Evolutionary conservation across 805 yeast species (phyloP).

Genomic region (Lipomyces oligophaga): DNA sequence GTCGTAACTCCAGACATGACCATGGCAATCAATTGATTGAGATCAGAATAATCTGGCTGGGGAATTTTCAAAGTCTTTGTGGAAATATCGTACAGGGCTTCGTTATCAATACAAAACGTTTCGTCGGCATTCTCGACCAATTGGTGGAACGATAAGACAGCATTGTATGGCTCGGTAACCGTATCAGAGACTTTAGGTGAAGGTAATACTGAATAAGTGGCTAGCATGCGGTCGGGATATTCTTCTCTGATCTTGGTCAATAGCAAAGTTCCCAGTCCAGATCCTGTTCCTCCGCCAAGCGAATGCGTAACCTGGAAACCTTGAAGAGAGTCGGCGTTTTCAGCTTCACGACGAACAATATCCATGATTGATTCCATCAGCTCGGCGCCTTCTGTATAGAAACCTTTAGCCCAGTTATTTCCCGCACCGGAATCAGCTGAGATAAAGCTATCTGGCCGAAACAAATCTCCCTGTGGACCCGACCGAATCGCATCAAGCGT

Average conservation of each 20-base stretch:
- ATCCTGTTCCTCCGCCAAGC: constrained; percentile 91
- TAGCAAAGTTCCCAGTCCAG: constrained; percentile 91
- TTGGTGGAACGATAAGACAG: constrained; percentile 86
- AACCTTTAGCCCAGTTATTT: constrained; percentile 96
- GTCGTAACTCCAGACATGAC: constrained; percentile 97
- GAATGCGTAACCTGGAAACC: constrained; percentile 90
- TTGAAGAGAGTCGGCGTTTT: constrained; percentile 86
- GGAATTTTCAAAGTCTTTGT: constrained; percentile 76
- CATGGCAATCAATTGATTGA: constrained; percentile 77
- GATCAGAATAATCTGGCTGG: constrained; percentile 73
- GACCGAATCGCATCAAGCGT: constrained; percentile 81
- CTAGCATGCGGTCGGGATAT: constrained; percentile 93
- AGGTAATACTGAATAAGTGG: constrained; percentile 89
- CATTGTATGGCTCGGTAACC: constrained; percentile 92
- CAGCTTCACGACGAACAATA: constrained; percentile 89
- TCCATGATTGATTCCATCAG: constrained; percentile 85
- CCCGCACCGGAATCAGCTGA: constrained; percentile 92
- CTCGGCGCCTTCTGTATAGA: constrained; percentile 95
- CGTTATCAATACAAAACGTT: constrained; percentile 92
- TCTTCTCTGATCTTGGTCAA: constrained; percentile 85
- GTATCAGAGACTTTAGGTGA: constrained; percentile 89
- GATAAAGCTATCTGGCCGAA: constrained; percentile 88
- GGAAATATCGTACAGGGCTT: constrained; percentile 86
- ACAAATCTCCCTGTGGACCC: constrained; percentile 76
- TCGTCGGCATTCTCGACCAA: constrained; percentile 87